Evolutionary conservation across 1,139 yeast species (phyloP).

Genomic region (Yamadazyma songkhlaensis): DNA sequence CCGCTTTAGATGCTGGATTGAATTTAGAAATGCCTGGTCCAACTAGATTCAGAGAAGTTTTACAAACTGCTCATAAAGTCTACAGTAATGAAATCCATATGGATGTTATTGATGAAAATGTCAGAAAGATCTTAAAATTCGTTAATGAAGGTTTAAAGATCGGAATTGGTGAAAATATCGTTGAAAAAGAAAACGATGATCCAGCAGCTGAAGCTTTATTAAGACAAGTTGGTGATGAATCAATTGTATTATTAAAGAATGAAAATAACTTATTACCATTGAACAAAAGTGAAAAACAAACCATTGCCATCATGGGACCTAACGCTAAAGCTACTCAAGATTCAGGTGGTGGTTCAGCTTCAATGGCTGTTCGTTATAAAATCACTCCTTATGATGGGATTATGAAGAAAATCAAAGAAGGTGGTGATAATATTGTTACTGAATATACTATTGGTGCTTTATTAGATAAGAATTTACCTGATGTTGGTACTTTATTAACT

Average conservation of each 20-base stretch:
- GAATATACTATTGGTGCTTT: slow-evolving; percentile 31
- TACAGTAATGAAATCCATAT: slow-evolving; percentile 26
- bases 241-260: slow-evolving; percentile 53
- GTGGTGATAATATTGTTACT: slow-evolving; percentile 18
- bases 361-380: slow-evolving; percentile 28
- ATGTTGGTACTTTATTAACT: slow-evolving; percentile 20
- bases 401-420: slow-evolving; percentile 21
- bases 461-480: slow-evolving; percentile 29
- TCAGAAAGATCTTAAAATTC: slow-evolving; percentile 41
- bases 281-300: slow-evolving; percentile 21
- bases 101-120: slow-evolving; percentile 42
- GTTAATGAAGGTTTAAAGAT: slow-evolving; percentile 41
- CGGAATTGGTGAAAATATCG: slow-evolving; percentile 39
- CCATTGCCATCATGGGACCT: slow-evolving; percentile 38
- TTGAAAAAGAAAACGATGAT: slow-evolving; percentile 39
- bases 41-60: slow-evolving; percentile 41
- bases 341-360: slow-evolving; percentile 40
- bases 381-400: slow-evolving; percentile 35
- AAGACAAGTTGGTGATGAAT: slow-evolving; percentile 49
- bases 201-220: slow-evolving; percentile 43
- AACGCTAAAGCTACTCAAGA: slow-evolving; percentile 31
- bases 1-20: slow-evolving; percentile 52
- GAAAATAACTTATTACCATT: slow-evolving; percentile 43
- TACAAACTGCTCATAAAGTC: slow-evolving; percentile 37
- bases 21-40: slow-evolving; percentile 69